Evolutionary conservation across 768 basidiomycete genomes (phyloP), one percentile per base, ranked within the genome.

Genomic region (Tricholoma sp.): DNA sequence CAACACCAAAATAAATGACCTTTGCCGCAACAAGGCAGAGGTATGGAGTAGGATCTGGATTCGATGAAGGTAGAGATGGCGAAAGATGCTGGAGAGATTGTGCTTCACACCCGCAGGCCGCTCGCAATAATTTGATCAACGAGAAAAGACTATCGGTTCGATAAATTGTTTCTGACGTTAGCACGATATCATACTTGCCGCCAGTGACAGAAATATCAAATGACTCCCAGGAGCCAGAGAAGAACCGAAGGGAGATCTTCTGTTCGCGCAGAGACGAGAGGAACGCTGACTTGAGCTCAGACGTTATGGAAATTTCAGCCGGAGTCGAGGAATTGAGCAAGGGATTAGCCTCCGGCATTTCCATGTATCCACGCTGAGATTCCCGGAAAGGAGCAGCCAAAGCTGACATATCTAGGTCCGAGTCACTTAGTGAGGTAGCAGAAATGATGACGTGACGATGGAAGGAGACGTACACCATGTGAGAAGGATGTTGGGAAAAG

Each of bases 141-240:
- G 84, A 72, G 0, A 74, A 72, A 2, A 96, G 76, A 59, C 82
- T 86, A 1, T 83, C 80, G 10, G 76, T 72, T 24, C 84, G 78
- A 66, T 99, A 98, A 19, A 98, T 92, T 39, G 96, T 98, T 72
- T 99, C 96, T 22, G 91, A 91, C 0, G 94, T 93, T 51, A 98
- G 72, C 2, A 97, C 75, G 43, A 94, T 61, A 63, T 94, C 81
- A 71, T 89, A 93, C 2, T 62, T 66, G 7, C 74, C 74, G 12
- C 70, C 70, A 1, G 71, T 56, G 4, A 57, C 27, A 1, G 52
- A 22, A 1, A 75, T 59, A 56, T 80, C 71, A 58, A 86, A 85
- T 9, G 73, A 67, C 16, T 76, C 71, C 96, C 96, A 99, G 14
- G 89, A 81, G 1, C 96, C 95, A 19, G 84, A 79, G 66, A 87